Evolutionary conservation across 352 stramenopile genomes (phyloP).

Genomic region (Hyaloperonospora brassicae): DNA sequence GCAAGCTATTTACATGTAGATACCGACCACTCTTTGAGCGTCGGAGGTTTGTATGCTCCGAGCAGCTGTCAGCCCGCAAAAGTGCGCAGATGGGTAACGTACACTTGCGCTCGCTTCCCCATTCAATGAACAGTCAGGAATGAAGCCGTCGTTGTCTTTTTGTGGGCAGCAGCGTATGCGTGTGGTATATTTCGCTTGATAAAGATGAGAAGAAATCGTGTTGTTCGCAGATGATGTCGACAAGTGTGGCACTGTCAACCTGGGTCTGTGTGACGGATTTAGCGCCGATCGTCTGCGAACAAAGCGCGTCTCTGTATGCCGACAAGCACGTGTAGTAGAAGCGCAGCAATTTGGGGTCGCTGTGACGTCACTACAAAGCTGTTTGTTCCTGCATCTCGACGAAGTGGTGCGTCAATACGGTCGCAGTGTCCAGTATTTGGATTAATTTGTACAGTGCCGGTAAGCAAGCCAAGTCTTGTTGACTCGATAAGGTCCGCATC

Average conservation of each 20-base stretch:
- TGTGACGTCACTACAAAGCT: too few relatives aligned
- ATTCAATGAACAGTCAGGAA: constrained; percentile 20
- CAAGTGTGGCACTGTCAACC: constrained; percentile 48
- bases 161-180: constrained; percentile 40
- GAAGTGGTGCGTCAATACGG: background rate
- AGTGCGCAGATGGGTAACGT: constrained; percentile 3
- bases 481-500: too few relatives aligned
- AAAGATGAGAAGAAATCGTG: constrained; percentile 58
- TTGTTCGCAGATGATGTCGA: constrained; percentile 64
- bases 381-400: background rate
- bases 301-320: constrained; percentile 17
- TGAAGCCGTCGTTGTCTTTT: constrained; percentile 29
- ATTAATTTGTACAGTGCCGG: too few relatives aligned
- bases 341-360: too few relatives aligned
- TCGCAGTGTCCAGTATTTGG: too few relatives aligned
- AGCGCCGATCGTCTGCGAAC: constrained; percentile 53
- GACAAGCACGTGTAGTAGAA: too few relatives aligned
- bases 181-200: constrained; percentile 72
- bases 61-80: constrained; percentile 5
- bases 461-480: too few relatives aligned
- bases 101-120: constrained; percentile 2
- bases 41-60: constrained; percentile 4
- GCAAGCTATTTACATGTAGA: constrained; percentile 14
- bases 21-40: constrained; percentile 15
- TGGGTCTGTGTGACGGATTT: constrained; percentile 58